Percentiles rank a stretch among this genome's conserved stretches.
Conservation (phyloP, 345 rosid species). For the Aethionema arabicum region DNA sequence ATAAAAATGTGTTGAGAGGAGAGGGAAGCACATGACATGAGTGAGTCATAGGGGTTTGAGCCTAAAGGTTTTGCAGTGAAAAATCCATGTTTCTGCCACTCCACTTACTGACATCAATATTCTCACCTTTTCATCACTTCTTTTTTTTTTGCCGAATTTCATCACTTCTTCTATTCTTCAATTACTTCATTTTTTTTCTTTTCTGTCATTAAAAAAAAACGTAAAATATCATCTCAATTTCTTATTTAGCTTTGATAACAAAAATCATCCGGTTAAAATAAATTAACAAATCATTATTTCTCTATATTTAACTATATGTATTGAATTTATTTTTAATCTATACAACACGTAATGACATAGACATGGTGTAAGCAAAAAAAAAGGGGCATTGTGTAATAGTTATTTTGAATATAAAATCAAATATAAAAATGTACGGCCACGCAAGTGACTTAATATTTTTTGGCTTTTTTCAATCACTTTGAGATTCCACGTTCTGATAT, state of each 20-base stretch:
- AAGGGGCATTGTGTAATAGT: neutral
- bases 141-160: neutral
- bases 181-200: too few relatives aligned
- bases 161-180: too few relatives aligned
- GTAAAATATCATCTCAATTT: too few relatives aligned
- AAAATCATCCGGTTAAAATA: too few relatives aligned
- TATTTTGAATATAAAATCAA: neutral
- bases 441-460: constrained; percentile 21
- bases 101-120: constrained; percentile 40
- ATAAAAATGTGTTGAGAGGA: neutral
- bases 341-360: too few relatives aligned
- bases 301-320: too few relatives aligned
- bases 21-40: constrained; percentile 44
- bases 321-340: too few relatives aligned
- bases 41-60: constrained; percentile 35
- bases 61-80: constrained; percentile 28
- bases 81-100: constrained; percentile 37
- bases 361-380: neutral
- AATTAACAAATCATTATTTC: too few relatives aligned
- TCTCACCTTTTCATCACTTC: constrained; percentile 21
- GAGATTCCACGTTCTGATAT: constrained; percentile 30
- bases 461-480: constrained; percentile 32
- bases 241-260: too few relatives aligned
- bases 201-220: too few relatives aligned
- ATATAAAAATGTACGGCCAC: constrained; percentile 26